Conservation (phyloP, 176 grass and related monocot genomes). For the Phoenix roebelenii region DNA sequence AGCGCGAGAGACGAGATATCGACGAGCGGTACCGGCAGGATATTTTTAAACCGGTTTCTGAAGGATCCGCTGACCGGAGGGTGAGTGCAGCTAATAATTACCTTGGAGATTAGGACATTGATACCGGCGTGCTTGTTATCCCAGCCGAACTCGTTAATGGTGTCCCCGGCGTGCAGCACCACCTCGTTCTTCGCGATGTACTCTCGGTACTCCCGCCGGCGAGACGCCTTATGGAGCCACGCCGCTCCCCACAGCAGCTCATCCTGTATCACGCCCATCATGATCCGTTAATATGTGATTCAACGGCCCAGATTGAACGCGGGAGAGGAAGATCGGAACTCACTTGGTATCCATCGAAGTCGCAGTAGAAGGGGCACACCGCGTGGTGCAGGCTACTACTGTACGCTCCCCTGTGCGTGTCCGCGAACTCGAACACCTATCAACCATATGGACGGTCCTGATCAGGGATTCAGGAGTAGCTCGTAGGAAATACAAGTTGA, state of each 20-base stretch:
- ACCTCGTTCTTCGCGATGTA: constrained; percentile 85
- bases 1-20: too few species aligned
- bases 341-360: constrained; percentile 70
- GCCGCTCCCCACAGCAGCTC: constrained; percentile 92
- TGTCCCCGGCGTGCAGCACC: constrained; percentile 48
- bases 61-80: too few species aligned
- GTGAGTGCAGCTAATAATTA: too few species aligned
- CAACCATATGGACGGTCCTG: too few species aligned
- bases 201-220: constrained; percentile 48
- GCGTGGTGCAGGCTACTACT: constrained; percentile 58
- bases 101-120: constrained; percentile 92
- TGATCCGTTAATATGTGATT: not conserved
- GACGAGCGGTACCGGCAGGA: too few species aligned
- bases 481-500: not conserved
- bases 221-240: constrained; percentile 83
- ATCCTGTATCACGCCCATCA: constrained; percentile 28
- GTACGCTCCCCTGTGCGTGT: constrained; percentile 58
- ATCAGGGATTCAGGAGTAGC: too few species aligned
- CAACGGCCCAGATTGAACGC: not conserved
- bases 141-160: constrained; percentile 88
- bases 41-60: too few species aligned
- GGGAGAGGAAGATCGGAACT: not conserved
- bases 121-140: constrained; percentile 98
- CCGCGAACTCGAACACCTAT: constrained; percentile 84
- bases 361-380: constrained; percentile 95